Percentiles rank a stretch among this genome's conserved stretches.
These are phyloP conservation scores for Colletotrichum sansevieriae DNA, from an alignment of 2,329 filamentous ascomycete species.

Conservation along the genomic window DNA sequence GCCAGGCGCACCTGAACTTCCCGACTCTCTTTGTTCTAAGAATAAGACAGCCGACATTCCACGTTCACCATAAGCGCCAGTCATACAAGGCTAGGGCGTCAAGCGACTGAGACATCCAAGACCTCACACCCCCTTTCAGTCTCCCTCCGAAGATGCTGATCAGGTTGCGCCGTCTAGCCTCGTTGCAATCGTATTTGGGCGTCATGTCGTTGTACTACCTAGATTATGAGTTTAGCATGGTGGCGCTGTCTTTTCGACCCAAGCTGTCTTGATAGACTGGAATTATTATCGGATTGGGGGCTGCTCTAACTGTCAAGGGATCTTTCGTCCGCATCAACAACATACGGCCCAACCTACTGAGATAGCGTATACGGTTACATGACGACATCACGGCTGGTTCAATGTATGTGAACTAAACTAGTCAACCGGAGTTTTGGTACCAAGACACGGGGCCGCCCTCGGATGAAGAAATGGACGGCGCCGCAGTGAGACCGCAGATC, in stretches of 20 bases:
- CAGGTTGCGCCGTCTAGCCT: background rate
- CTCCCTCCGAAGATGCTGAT: background rate
- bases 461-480: slow-evolving; percentile 6
- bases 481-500: slow-evolving; percentile 3
- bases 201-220: too few relatives aligned
- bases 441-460: slow-evolving; percentile 5
- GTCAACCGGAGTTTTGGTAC: background rate
- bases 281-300: background rate
- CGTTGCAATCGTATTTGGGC: background rate
- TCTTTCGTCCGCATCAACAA: background rate
- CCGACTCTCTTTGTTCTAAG: background rate
- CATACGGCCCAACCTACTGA: too few relatives aligned
- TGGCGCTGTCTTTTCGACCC: too few relatives aligned
- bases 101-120: background rate
- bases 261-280: background rate
- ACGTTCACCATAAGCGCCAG: background rate
- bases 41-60: background rate
- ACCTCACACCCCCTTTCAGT: background rate
- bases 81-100: too few relatives aligned
- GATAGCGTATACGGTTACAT: too few relatives aligned
- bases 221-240: too few relatives aligned
- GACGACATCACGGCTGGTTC: background rate
- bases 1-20: background rate
- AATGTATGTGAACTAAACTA: background rate
- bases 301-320: background rate